phyloP scores from a whole-genome alignment of 31 red algal species.

The Porphyra umbilicalis region DNA sequence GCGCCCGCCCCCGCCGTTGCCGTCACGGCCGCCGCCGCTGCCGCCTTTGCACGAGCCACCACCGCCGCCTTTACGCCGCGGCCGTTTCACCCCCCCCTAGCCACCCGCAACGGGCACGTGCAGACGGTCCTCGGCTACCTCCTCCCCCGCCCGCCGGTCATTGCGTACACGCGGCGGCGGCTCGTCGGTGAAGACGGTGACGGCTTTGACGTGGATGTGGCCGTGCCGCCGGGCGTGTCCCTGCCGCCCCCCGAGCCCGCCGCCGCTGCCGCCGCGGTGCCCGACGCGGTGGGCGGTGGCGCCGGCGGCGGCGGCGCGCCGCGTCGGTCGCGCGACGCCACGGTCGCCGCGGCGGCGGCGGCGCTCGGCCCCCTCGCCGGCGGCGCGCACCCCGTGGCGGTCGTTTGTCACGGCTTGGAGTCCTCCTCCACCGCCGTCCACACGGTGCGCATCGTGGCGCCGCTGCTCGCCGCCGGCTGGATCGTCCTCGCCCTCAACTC shows the following conservation, averaged over 20 bases:
- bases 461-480: conserved; percentile 20
- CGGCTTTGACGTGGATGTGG: conserved; percentile 65
- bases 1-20: not conserved
- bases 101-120: conserved; percentile 32
- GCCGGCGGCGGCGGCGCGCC: not conserved
- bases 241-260: not conserved
- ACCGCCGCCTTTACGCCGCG: not conserved
- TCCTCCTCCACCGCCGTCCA: conserved; percentile 36
- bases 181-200: conserved; percentile 45
- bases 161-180: conserved; percentile 32
- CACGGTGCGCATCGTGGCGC: conserved; percentile 48
- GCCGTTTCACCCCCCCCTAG: not conserved
- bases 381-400: conserved; percentile 12
- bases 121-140: conserved; percentile 55
- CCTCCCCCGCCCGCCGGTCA: conserved; percentile 27
- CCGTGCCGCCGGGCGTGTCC: conserved; percentile 1
- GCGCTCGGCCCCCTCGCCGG: not conserved
- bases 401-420: conserved; percentile 86
- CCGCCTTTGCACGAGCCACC: not conserved
- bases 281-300: not conserved
- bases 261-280: not conserved
- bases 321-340: not conserved
- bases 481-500: conserved; percentile 72
- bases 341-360: not conserved
- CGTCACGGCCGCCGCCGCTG: not conserved